Conservation (phyloP, 2,329 filamentous ascomycete genomes). For the Ceratocystis cacaofunesta region DNA sequence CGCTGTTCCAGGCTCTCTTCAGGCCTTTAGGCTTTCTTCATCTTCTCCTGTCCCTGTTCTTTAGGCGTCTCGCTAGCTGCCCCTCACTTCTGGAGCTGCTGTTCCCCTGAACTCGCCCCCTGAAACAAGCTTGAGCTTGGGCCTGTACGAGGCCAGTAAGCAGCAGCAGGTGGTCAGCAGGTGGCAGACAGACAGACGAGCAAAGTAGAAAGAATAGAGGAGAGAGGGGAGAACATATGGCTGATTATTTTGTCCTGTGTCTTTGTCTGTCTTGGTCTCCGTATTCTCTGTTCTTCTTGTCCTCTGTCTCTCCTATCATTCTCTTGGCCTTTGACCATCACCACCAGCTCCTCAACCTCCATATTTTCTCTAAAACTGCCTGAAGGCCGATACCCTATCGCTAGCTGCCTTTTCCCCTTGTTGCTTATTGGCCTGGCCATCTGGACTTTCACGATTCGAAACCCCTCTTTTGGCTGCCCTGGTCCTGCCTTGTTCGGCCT, state of each 20-base stretch:
- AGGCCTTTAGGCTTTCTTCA: not conserved
- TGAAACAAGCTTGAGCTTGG: constrained; percentile 5
- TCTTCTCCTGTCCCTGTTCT: not conserved
- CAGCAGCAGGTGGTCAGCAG: not conserved
- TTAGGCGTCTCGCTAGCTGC: not conserved
- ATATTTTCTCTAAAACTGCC: not conserved
- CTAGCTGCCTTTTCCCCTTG: not conserved
- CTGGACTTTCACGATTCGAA: not conserved
- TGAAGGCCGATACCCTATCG: not conserved
- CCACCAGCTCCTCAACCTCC: no score
- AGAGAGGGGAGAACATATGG: no score
- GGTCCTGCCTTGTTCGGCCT: not conserved
- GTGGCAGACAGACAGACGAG: no score
- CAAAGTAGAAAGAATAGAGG: no score
- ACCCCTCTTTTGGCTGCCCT: not conserved
- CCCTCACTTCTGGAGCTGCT: not conserved
- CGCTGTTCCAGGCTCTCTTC: not conserved
- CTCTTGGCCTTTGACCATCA: no score
- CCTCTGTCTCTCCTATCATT: no score
- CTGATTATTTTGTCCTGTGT: no score
- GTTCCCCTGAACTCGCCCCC: not conserved
- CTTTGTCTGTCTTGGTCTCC: no score
- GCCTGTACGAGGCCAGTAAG: not conserved
- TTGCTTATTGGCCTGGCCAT: not conserved
- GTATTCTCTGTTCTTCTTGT: no score